These are phyloP conservation scores for Wickerhamiella vanderwaltii DNA, from an alignment of 805 yeast genomes.

Conservation along the genomic window DNA sequence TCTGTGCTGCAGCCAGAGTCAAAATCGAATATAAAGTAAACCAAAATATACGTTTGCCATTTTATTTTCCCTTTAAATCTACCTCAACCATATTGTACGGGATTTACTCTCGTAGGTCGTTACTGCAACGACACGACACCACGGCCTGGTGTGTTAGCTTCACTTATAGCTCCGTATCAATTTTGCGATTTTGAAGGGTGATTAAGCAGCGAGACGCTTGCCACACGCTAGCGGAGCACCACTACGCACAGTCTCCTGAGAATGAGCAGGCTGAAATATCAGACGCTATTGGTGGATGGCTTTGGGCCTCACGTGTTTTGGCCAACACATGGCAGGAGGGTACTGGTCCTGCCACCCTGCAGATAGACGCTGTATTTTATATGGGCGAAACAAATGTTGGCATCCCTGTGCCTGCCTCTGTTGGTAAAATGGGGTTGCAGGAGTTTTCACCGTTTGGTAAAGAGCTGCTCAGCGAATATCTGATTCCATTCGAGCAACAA, in stretches of 20 bases:
- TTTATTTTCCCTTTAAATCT: too few relatives aligned
- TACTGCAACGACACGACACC: too few relatives aligned
- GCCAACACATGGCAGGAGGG: slow-evolving; percentile 30
- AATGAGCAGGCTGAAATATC: slow-evolving; percentile 22
- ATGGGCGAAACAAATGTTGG: slow-evolving; percentile 19
- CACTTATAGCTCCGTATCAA: too few relatives aligned
- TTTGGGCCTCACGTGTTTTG: slow-evolving; percentile 25
- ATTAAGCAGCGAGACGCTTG: too few relatives aligned
- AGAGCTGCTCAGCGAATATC: slow-evolving; percentile 9
- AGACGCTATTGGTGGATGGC: slow-evolving; percentile 25
- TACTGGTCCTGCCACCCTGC: slow-evolving; percentile 26
- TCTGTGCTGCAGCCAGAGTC: too few relatives aligned
- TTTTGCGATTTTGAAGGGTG: too few relatives aligned
- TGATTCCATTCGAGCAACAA: slow-evolving; percentile 12
- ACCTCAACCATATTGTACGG: too few relatives aligned
- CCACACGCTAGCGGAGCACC: too few relatives aligned
- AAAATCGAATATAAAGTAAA: too few relatives aligned
- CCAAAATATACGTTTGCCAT: too few relatives aligned
- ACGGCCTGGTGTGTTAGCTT: too few relatives aligned
- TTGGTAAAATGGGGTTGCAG: neutral
- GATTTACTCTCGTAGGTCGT: too few relatives aligned
- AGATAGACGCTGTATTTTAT: slow-evolving; percentile 27
- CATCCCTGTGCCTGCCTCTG: slow-evolving; percentile 7
- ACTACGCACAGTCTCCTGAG: slow-evolving; percentile 24
- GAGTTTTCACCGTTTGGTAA: neutral